Percentiles rank a stretch among this genome's conserved stretches.
Conservation (phyloP, 352 stramenopile species). For the Thraustotheca clavata region DNA sequence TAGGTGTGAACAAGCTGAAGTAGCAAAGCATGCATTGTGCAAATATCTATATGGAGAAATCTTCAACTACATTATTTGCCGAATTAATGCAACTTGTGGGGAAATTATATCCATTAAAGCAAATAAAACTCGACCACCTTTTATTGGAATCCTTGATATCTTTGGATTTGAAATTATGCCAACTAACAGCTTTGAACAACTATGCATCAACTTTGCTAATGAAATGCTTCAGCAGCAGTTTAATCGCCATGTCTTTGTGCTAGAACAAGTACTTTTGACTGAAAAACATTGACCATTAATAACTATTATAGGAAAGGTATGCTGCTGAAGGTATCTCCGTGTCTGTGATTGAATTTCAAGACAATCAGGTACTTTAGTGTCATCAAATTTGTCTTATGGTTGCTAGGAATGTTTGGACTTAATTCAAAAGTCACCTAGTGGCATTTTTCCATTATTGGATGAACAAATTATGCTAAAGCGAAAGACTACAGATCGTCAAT, state of each 20-base stretch:
- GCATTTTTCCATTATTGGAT: slow-evolving; percentile 74
- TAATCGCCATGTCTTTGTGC: slow-evolving; percentile 81
- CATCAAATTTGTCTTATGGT: background rate
- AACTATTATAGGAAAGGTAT: slow-evolving; percentile 38
- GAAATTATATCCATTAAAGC: too few species aligned
- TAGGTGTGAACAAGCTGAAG: slow-evolving; percentile 56
- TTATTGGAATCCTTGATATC: slow-evolving; percentile 87
- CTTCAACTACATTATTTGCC: slow-evolving; percentile 65
- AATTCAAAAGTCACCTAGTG: slow-evolving; percentile 71
- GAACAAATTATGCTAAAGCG: slow-evolving; percentile 84
- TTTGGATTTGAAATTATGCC: slow-evolving; percentile 88
- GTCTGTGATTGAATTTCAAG: slow-evolving; percentile 71
- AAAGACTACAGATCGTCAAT: slow-evolving; percentile 76
- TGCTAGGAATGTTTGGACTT: slow-evolving; percentile 45
- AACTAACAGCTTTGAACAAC: slow-evolving; percentile 81
- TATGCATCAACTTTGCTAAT: slow-evolving; percentile 91
- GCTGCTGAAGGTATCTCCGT: slow-evolving; percentile 64
- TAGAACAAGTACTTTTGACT: slow-evolving; percentile 37
- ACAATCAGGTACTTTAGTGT: slow-evolving; percentile 41
- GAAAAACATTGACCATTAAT: background rate
- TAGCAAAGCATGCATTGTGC: slow-evolving; percentile 76
- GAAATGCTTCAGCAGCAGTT: slow-evolving; percentile 87
- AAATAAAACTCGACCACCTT: slow-evolving; percentile 36
- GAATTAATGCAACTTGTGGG: slow-evolving; percentile 66
- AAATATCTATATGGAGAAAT: slow-evolving; percentile 78